phyloP scores from a whole-genome alignment of 768 basidiomycete species.

The Termitomyces bulborhizus region DNA sequence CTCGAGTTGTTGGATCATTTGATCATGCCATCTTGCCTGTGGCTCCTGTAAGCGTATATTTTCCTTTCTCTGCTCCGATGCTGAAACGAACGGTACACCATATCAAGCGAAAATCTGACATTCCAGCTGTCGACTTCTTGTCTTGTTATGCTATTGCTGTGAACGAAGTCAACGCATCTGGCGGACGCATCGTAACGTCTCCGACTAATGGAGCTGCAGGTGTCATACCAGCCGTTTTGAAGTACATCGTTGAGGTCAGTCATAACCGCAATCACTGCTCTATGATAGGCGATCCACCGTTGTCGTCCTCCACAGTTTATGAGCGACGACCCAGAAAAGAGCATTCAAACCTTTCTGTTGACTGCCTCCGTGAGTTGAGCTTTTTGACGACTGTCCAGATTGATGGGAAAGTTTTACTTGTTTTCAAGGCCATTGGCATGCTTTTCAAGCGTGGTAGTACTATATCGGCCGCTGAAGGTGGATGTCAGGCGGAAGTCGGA shows the following conservation, averaged over 20 bases:
- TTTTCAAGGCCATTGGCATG: constrained; percentile 78
- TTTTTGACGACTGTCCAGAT: neutral
- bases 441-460: constrained; percentile 96
- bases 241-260: constrained; percentile 77
- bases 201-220: constrained; percentile 94
- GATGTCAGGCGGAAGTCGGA: constrained; percentile 93
- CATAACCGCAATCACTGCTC: neutral
- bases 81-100: neutral
- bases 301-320: constrained; percentile 50
- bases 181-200: constrained; percentile 91
- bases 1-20: constrained; percentile 64
- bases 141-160: constrained; percentile 93
- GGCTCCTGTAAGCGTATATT: constrained; percentile 56
- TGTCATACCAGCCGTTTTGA: constrained; percentile 88
- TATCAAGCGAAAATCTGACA: constrained; percentile 69
- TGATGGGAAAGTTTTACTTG: neutral
- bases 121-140: constrained; percentile 91
- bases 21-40: constrained; percentile 77
- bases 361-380: constrained; percentile 66
- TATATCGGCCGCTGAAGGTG: constrained; percentile 94
- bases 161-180: constrained; percentile 91
- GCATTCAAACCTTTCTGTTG: constrained; percentile 82
- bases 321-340: constrained; percentile 85
- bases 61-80: constrained; percentile 7
- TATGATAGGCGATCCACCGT: neutral